phyloP scores from a whole-genome alignment of 116 monocot genomes.

The Papilionanthe hybrid region DNA sequence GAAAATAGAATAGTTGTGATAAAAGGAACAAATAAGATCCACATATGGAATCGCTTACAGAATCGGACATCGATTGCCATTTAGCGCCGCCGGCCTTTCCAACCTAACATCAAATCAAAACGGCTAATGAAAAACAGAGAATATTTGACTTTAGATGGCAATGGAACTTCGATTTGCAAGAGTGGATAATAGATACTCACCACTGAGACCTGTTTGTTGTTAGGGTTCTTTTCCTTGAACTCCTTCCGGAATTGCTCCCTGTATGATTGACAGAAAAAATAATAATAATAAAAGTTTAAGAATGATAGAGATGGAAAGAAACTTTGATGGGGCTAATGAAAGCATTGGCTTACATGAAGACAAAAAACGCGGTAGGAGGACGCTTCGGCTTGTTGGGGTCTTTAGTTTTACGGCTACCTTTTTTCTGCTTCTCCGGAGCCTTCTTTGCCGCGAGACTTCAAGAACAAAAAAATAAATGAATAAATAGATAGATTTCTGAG shows the following conservation, averaged over 20 bases:
- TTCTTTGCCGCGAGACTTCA: slow-evolving; percentile 57
- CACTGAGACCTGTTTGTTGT: slow-evolving; percentile 49
- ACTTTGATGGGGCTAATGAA: background rate
- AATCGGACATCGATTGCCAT: slow-evolving; percentile 48
- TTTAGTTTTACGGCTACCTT: slow-evolving; percentile 34
- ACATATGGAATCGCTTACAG: slow-evolving; percentile 16
- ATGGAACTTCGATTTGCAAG: no score
- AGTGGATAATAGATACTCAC: slow-evolving; percentile 15
- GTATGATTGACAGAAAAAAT: background rate
- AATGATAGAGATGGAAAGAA: background rate
- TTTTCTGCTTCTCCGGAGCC: slow-evolving; percentile 19
- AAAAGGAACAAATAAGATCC: no score
- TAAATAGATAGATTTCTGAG: slow-evolving; percentile 25
- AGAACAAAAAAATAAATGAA: background rate
- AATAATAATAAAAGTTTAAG: background rate
- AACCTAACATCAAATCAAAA: slow-evolving; percentile 23
- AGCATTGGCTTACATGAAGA: slow-evolving; percentile 49
- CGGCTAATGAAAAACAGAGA: no score
- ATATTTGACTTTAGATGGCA: background rate
- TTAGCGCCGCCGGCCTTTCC: slow-evolving; percentile 65
- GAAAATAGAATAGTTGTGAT: background rate
- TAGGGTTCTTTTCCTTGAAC: slow-evolving; percentile 59
- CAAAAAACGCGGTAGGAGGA: slow-evolving; percentile 85
- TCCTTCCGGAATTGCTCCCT: slow-evolving; percentile 69
- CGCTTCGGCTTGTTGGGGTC: slow-evolving; percentile 95